These are phyloP conservation scores for Gossypium bickii DNA, from an alignment of 345 rosid species.

Conservation along the genomic window DNA sequence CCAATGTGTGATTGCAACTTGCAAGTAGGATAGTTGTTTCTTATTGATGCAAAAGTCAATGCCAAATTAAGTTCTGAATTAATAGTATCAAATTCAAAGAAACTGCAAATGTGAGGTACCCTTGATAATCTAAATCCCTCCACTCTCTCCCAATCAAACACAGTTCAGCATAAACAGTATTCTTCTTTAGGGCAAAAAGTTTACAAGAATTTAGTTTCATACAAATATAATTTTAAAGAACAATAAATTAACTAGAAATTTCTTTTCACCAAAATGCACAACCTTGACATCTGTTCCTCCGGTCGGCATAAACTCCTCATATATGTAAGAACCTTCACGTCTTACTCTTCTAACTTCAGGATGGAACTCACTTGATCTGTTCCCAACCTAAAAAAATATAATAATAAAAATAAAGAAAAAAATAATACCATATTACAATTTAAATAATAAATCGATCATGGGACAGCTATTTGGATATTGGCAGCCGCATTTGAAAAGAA, in stretches of 20 bases:
- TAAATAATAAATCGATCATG: background rate
- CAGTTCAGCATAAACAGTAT: background rate
- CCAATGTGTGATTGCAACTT: background rate
- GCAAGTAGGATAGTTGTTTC: background rate
- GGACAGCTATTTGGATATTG: background rate
- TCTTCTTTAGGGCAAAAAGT: background rate
- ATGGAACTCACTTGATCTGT: slow-evolving; percentile 95
- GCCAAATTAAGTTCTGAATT: background rate
- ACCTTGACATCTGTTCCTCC: slow-evolving; percentile 99
- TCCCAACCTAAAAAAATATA: slow-evolving; percentile 59
- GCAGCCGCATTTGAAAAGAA: background rate
- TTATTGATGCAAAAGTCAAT: background rate
- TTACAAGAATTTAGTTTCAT: background rate
- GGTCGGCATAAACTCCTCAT: slow-evolving; percentile 99
- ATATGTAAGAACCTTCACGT: slow-evolving; percentile 96
- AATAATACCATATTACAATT: background rate
- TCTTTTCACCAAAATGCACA: background rate
- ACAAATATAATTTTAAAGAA: background rate
- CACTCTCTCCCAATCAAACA: background rate
- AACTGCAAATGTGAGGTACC: background rate
- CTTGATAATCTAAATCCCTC: background rate
- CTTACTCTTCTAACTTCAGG: slow-evolving; percentile 98
- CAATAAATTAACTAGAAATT: background rate
- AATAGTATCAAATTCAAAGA: background rate
- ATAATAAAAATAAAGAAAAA: background rate